Percentiles rank a stretch among this genome's conserved stretches.
These are phyloP conservation scores for Thermothielavioides terrestris DNA, from an alignment of 495 filamentous ascomycete genomes.

Conservation along the genomic window DNA sequence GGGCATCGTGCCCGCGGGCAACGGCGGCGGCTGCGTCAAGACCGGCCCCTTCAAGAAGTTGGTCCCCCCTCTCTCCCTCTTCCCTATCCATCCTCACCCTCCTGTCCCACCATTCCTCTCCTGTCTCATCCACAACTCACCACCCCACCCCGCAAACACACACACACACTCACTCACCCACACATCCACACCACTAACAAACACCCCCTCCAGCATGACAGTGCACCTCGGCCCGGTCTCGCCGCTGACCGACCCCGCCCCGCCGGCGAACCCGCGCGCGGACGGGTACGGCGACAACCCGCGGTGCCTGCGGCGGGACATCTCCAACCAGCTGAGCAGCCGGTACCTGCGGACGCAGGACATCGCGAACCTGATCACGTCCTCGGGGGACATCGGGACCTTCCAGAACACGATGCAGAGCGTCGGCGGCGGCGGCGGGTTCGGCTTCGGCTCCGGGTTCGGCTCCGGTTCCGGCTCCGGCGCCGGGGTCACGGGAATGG, in stretches of 20 bases:
- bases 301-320: conserved; percentile 58
- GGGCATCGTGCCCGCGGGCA: conserved; percentile 37
- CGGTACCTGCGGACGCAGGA: conserved; percentile 42
- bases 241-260: conserved; percentile 28
- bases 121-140: not conserved
- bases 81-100: not conserved
- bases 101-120: no score
- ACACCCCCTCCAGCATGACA: conserved; percentile 25
- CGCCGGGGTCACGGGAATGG: conserved; percentile 14
- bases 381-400: conserved; percentile 34
- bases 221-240: conserved; percentile 47
- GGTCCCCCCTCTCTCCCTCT: not conserved
- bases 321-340: conserved; percentile 41
- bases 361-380: conserved; percentile 39
- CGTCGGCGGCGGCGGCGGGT: conserved; percentile 6
- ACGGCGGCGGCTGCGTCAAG: conserved; percentile 60
- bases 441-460: not conserved
- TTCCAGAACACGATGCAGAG: conserved; percentile 39
- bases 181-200: not conserved
- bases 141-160: not conserved
- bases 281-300: conserved; percentile 45
- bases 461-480: not conserved
- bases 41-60: conserved; percentile 49
- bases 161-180: not conserved
- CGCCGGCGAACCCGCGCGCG: conserved; percentile 26